phyloP scores from a whole-genome alignment of 106 monocot species.

The Narthecium ossifragum region DNA sequence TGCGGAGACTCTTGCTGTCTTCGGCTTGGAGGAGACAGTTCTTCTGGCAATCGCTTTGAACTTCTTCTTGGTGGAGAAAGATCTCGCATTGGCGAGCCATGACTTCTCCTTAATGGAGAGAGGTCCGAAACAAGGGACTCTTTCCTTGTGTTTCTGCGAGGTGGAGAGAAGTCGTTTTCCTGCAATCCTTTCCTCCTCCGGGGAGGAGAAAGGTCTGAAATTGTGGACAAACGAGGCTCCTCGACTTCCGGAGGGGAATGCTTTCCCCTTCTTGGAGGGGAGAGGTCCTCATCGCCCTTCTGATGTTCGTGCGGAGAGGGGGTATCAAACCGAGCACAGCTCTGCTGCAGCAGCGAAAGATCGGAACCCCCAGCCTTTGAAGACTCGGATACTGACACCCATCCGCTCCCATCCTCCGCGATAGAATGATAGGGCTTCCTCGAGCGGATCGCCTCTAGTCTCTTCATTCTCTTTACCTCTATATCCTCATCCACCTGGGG shows the following conservation, averaged over 20 bases:
- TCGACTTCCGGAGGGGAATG: not conserved
- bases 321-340: constrained; percentile 26
- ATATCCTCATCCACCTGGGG: constrained; percentile 79
- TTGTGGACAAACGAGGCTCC: not conserved
- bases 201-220: constrained; percentile 20
- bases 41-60: not conserved
- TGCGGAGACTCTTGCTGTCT: not conserved
- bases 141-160: too few relatives aligned
- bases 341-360: constrained; percentile 30
- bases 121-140: too few relatives aligned
- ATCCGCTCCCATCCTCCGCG: constrained; percentile 90
- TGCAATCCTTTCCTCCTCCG: constrained; percentile 1
- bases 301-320: too few relatives aligned
- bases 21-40: constrained; percentile 12
- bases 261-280: not conserved
- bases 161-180: constrained; percentile 4
- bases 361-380: constrained; percentile 4
- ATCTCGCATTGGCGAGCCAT: too few relatives aligned
- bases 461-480: constrained; percentile 81
- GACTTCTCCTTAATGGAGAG: too few relatives aligned
- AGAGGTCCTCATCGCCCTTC: too few relatives aligned
- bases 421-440: constrained; percentile 51
- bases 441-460: constrained; percentile 60
- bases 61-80: constrained; percentile 32
- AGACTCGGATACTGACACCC: constrained; percentile 43